These are phyloP conservation scores for Stylonectria norvegica DNA, from an alignment of 2,329 filamentous ascomycete species.

Conservation along the genomic window DNA sequence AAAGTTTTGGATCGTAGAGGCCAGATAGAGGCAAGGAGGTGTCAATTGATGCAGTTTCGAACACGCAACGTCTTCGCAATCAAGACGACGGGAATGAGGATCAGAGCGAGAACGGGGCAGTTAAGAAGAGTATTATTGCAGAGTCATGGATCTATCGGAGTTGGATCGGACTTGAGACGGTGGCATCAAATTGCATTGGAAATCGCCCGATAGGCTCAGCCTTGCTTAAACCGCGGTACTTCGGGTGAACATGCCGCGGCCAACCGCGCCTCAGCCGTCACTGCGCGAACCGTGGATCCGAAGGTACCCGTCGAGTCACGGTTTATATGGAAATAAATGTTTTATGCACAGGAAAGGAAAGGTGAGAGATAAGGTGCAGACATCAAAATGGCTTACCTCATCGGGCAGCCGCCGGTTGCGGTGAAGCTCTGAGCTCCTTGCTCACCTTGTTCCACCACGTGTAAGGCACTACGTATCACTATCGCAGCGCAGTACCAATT, in stretches of 20 bases:
- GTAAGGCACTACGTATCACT: no score
- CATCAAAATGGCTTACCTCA: no score
- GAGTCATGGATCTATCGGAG: slow-evolving; percentile 18
- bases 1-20: background rate
- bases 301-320: slow-evolving; percentile 12
- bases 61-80: no score
- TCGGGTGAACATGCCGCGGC: slow-evolving; percentile 22
- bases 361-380: no score
- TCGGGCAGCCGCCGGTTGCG: no score
- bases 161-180: slow-evolving; percentile 24
- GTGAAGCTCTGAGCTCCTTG: no score
- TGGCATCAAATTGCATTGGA: slow-evolving; percentile 14
- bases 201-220: slow-evolving; percentile 19
- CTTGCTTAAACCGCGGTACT: slow-evolving; percentile 21
- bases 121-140: slow-evolving; percentile 6
- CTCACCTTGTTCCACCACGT: no score
- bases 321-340: no score
- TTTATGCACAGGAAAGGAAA: no score
- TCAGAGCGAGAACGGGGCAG: slow-evolving; percentile 5
- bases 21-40: slow-evolving; percentile 1
- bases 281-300: slow-evolving; percentile 15
- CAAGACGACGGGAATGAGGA: no score
- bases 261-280: slow-evolving; percentile 26
- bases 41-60: no score
- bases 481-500: background rate